Evolutionary conservation across 2,329 filamentous ascomycete species (phyloP).

Genomic region (Acrodontium crateriforme): DNA sequence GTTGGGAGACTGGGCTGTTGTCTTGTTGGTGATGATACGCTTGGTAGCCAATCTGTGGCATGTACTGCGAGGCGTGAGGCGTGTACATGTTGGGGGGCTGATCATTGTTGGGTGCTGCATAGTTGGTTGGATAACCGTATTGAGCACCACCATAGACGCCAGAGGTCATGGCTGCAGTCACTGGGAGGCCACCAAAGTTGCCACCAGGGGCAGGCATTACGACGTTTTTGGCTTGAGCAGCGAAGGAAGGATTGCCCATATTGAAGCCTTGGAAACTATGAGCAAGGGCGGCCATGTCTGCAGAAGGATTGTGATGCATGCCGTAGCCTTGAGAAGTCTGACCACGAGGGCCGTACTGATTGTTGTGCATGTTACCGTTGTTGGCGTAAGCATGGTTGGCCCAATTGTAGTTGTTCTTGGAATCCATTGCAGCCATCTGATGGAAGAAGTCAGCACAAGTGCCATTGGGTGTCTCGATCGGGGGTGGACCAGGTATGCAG

Average conservation of each 20-base stretch:
- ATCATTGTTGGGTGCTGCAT: conserved; percentile 12
- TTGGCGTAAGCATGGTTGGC: conserved; percentile 17
- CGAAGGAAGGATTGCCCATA: conserved; percentile 21
- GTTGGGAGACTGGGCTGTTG: conserved; percentile 32
- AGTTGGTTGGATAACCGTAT: conserved; percentile 20
- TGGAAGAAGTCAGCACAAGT: conserved; percentile 9
- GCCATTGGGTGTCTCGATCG: conserved; percentile 4
- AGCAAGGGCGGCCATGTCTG: conserved; percentile 24
- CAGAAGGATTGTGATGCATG: conserved; percentile 18
- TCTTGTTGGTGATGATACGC: conserved; percentile 29
- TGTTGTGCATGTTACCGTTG: conserved; percentile 16
- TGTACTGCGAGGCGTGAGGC: conserved; percentile 27
- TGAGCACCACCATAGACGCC: too few species aligned
- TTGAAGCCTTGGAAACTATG: conserved; percentile 28
- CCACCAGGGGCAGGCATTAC: conserved; percentile 16
- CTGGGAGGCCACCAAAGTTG: conserved; percentile 16
- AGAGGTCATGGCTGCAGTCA: conserved; percentile 11
- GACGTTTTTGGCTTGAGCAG: conserved; percentile 21
- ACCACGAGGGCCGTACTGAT: conserved; percentile 18
- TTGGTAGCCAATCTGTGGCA: conserved; percentile 29
- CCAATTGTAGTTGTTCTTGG: conserved; percentile 20
- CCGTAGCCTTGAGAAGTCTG: conserved; percentile 20
- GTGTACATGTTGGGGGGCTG: conserved; percentile 32
- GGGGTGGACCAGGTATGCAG: conserved; percentile 6
- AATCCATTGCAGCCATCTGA: conserved; percentile 20